Evolutionary conservation across 768 basidiomycete genomes (phyloP).

Genomic region (Pisolithus sp.): DNA sequence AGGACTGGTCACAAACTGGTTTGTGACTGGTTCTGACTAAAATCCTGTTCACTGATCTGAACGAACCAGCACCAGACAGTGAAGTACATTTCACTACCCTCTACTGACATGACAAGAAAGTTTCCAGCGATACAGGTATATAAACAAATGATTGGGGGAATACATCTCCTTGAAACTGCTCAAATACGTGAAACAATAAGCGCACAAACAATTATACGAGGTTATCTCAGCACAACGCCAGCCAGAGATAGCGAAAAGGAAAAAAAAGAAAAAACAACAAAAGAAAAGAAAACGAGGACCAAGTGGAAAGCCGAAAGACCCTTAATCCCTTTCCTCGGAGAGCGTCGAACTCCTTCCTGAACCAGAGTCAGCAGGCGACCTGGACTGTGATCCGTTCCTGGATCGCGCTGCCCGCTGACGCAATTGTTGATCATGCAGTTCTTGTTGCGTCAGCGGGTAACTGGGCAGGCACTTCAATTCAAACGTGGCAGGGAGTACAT

Average conservation of each 20-base stretch:
- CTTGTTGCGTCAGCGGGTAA: conserved; percentile 44
- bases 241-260: background rate
- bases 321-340: conserved; percentile 2
- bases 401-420: conserved; percentile 21
- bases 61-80: too few relatives aligned
- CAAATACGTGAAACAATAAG: background rate
- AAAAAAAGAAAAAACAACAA: background rate
- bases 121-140: background rate
- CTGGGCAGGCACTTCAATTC: conserved; percentile 46
- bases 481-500: conserved; percentile 28
- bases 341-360: conserved; percentile 1
- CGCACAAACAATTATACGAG: background rate
- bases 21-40: too few relatives aligned
- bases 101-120: background rate
- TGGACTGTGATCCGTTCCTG: conserved; percentile 5
- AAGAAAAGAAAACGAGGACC: background rate
- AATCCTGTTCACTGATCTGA: too few relatives aligned
- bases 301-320: background rate
- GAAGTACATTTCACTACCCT: too few relatives aligned
- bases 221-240: background rate
- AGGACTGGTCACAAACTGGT: too few relatives aligned
- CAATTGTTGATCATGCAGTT: conserved; percentile 33
- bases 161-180: background rate
- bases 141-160: background rate
- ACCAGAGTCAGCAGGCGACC: background rate